phyloP scores from a whole-genome alignment of 495 filamentous ascomycete species.

The Trichoderma erinaceum region DNA sequence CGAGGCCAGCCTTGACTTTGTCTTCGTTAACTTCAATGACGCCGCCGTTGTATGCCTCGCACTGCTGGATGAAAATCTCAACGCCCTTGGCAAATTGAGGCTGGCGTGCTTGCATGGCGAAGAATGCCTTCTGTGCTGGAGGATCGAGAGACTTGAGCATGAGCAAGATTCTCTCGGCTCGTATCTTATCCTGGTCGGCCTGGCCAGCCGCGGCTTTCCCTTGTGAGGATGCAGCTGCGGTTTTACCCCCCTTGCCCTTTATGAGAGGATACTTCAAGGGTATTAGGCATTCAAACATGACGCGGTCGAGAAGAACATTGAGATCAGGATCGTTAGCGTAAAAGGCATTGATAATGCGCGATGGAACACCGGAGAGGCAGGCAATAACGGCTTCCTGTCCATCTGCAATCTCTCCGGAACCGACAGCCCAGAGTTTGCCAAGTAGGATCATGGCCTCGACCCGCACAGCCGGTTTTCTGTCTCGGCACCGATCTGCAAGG shows the following conservation, averaged over 20 bases:
- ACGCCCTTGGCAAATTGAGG: conserved; percentile 62
- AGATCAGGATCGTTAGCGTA: conserved; percentile 89
- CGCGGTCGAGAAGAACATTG: conserved; percentile 73
- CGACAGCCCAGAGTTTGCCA: conserved; percentile 85
- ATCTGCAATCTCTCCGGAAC: conserved; percentile 75
- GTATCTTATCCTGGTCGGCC: conserved; percentile 72
- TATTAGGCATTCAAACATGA: conserved; percentile 79
- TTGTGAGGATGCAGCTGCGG: conserved; percentile 54
- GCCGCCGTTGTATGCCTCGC: conserved; percentile 83
- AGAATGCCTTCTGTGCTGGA: conserved; percentile 78
- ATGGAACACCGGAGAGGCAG: conserved; percentile 71
- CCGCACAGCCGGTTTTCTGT: conserved; percentile 74
- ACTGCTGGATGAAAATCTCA: conserved; percentile 65
- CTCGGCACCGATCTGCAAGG: conserved; percentile 82
- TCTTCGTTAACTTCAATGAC: conserved; percentile 68
- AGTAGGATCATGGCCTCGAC: conserved; percentile 79
- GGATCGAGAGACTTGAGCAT: conserved; percentile 71
- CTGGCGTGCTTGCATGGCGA: conserved; percentile 74
- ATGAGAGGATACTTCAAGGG: conserved; percentile 81
- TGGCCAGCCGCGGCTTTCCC: conserved; percentile 39
- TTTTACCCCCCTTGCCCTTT: conserved; percentile 52
- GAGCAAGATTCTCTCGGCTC: conserved; percentile 77
- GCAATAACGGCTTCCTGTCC: conserved; percentile 69
- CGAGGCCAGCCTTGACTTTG: conserved; percentile 61
- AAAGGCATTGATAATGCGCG: conserved; percentile 77